These are phyloP conservation scores for Blastobotrys buckinghamii DNA, from an alignment of 1,139 yeast species.

Conservation along the genomic window DNA sequence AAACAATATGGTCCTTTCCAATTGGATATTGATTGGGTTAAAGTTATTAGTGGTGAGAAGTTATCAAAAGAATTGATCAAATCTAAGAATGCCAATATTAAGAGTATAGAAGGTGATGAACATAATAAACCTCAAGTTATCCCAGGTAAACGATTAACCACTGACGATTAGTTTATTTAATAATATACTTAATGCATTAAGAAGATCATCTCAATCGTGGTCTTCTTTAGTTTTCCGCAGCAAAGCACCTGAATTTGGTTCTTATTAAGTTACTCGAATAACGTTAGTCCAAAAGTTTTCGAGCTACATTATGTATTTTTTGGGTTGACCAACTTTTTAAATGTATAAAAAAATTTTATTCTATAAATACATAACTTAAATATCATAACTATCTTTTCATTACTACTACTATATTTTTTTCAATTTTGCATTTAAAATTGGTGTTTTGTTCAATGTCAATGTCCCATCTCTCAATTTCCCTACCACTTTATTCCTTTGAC, in stretches of 20 bases:
- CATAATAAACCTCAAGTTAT: constrained; percentile 6
- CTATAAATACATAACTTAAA: no score
- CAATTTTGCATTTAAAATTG: constrained; percentile 7
- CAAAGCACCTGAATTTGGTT: no score
- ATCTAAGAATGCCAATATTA: constrained; percentile 1
- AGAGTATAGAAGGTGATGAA: neutral
- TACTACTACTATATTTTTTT: no score
- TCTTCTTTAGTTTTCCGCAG: no score
- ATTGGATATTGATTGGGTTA: constrained; percentile 66
- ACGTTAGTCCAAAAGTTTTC: no score
- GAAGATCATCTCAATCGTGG: no score
- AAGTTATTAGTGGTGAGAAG: constrained; percentile 37
- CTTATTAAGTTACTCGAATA: no score
- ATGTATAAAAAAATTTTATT: no score
- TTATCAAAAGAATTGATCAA: constrained; percentile 11
- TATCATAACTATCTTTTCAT: no score
- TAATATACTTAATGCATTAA: no score
- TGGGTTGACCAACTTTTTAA: no score
- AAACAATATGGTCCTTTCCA: constrained; percentile 73
- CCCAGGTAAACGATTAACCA: constrained; percentile 25
- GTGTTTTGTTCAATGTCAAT: constrained; percentile 4
- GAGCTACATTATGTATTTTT: no score
- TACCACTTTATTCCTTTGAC: neutral
- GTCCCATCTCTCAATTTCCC: constrained; percentile 7
- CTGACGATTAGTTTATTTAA: constrained; percentile 17